Evolutionary conservation across 139 green algal species (phyloP).

Genomic region (Volvox reticuliferus): DNA sequence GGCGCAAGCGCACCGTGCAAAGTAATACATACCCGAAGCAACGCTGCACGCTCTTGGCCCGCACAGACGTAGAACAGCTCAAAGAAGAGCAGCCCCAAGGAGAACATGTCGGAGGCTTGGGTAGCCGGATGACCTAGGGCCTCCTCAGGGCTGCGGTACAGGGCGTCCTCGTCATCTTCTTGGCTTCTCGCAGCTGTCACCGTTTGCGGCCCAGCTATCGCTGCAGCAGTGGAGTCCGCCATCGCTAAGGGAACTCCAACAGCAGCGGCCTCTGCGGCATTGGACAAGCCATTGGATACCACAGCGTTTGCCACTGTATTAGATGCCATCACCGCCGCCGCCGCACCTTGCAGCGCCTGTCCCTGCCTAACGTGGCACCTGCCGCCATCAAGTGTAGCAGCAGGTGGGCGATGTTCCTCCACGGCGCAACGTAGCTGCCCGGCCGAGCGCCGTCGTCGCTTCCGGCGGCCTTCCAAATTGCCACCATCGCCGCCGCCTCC

Average conservation of each 20-base stretch:
- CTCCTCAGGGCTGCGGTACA: slow-evolving; percentile 79
- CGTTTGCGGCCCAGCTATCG: neutral
- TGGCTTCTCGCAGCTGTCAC: neutral
- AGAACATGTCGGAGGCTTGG: slow-evolving; percentile 59
- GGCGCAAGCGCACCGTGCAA: too few relatives aligned
- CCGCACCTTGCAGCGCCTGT: neutral
- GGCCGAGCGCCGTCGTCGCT: neutral
- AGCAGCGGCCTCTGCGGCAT: neutral
- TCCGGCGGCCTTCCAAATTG: neutral
- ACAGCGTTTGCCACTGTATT: neutral
- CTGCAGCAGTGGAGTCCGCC: neutral
- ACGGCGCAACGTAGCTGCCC: neutral
- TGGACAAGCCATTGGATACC: neutral
- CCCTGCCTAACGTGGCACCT: neutral
- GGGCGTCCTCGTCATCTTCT: slow-evolving; percentile 24
- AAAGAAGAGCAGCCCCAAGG: slow-evolving; percentile 78
- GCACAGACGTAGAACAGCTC: slow-evolving; percentile 68
- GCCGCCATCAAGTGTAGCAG: neutral
- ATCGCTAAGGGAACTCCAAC: neutral
- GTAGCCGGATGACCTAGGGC: slow-evolving; percentile 11
- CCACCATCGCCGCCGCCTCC: neutral
- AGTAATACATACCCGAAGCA: slow-evolving; percentile 17
- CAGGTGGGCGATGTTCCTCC: neutral
- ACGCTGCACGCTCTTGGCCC: neutral
- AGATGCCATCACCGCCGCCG: neutral